These are phyloP conservation scores for Massarina eburnea DNA, from an alignment of 2,329 filamentous ascomycete species.

Conservation along the genomic window DNA sequence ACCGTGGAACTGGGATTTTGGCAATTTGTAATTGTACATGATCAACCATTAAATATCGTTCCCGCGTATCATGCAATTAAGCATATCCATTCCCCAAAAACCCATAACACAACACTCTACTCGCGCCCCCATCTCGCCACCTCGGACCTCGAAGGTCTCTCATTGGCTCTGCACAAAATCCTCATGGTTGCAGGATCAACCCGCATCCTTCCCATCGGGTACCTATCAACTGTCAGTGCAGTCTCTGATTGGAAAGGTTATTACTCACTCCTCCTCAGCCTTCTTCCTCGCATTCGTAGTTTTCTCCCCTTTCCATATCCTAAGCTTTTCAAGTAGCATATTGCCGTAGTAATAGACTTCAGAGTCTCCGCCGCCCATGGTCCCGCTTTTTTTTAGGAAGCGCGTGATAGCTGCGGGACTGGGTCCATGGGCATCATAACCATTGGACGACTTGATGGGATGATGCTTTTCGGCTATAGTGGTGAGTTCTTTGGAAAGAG, in stretches of 20 bases:
- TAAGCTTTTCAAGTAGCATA: slow-evolving; percentile 20
- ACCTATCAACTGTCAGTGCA: slow-evolving; percentile 7
- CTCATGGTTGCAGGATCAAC: slow-evolving; percentile 5
- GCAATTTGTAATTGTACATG: no score
- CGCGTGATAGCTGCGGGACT: slow-evolving; percentile 6
- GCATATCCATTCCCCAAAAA: background rate
- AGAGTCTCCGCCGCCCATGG: slow-evolving; percentile 20
- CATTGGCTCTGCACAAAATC: background rate
- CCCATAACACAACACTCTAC: background rate
- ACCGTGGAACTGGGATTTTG: no score
- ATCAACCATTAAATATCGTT: background rate
- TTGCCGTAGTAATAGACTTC: slow-evolving; percentile 20
- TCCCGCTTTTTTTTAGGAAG: slow-evolving; percentile 18
- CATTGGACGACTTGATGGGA: slow-evolving; percentile 8
- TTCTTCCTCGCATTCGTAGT: slow-evolving; percentile 18
- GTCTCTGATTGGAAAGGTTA: background rate
- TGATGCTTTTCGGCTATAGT: slow-evolving; percentile 9
- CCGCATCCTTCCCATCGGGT: slow-evolving; percentile 8
- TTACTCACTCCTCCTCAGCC: slow-evolving; percentile 18
- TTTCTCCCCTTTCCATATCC: slow-evolving; percentile 22
- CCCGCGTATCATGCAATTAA: background rate
- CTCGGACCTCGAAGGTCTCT: slow-evolving; percentile 1
- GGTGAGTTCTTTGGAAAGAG: slow-evolving; percentile 12
- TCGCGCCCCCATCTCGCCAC: background rate
- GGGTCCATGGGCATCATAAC: slow-evolving; percentile 6